Percentiles rank a stretch among this genome's conserved stretches.
These are phyloP conservation scores for Nitzschia inconspicua DNA, from an alignment of 108 stramenopile genomes.

Conservation along the genomic window DNA sequence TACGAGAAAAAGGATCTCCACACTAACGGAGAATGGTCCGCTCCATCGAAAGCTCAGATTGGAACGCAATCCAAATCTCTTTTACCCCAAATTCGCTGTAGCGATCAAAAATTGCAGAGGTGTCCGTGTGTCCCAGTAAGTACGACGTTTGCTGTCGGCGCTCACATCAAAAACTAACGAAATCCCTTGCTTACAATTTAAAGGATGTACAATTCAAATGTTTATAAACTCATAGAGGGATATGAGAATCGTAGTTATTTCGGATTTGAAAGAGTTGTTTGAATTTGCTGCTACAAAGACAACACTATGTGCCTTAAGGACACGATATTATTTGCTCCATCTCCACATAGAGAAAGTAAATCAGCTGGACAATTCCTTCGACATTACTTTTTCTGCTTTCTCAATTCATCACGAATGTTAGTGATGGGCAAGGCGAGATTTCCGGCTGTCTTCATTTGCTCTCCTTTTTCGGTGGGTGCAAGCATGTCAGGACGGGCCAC, in stretches of 20 bases:
- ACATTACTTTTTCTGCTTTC: neutral
- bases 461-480: conserved; percentile 9
- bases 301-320: neutral
- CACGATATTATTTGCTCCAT: neutral
- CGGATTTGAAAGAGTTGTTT: neutral
- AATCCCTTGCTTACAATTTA: too few relatives aligned
- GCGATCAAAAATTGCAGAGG: too few relatives aligned
- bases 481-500: conserved; percentile 21
- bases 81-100: too few relatives aligned
- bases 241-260: neutral
- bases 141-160: too few relatives aligned
- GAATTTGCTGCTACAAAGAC: neutral
- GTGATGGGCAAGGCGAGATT: conserved; percentile 36
- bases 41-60: too few relatives aligned
- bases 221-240: too few relatives aligned
- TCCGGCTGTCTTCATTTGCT: conserved; percentile 5
- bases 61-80: too few relatives aligned
- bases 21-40: too few relatives aligned
- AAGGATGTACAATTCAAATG: too few relatives aligned
- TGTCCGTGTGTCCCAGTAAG: too few relatives aligned
- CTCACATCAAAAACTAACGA: too few relatives aligned
- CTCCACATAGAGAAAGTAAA: neutral
- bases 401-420: conserved; percentile 21
- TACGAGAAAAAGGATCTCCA: too few relatives aligned
- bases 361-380: neutral